Percentiles rank a stretch among this genome's conserved stretches.
phyloP scores from a whole-genome alignment of 1,284 basidiomycete genomes.

The Rhizoctonia solani region DNA sequence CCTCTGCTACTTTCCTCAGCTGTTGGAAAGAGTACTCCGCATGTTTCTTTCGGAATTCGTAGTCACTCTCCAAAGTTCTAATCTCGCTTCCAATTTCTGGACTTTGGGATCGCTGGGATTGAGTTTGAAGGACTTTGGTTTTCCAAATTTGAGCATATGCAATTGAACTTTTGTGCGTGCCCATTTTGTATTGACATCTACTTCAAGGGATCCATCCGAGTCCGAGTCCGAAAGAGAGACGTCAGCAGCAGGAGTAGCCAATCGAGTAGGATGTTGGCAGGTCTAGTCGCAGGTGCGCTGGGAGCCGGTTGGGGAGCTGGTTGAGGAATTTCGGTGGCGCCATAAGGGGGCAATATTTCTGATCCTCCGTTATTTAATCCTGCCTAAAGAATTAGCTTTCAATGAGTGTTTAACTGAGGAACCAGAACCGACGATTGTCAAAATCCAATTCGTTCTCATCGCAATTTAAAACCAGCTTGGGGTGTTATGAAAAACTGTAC shows the following conservation, averaged over 20 bases:
- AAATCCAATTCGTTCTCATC: slow-evolving; percentile 63
- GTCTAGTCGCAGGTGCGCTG: slow-evolving; percentile 12
- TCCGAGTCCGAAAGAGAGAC: slow-evolving; percentile 10
- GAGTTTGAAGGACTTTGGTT: slow-evolving; percentile 25
- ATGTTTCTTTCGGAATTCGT: slow-evolving; percentile 25
- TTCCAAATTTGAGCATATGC: slow-evolving; percentile 26
- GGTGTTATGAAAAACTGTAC: slow-evolving; percentile 8
- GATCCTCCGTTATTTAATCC: neutral
- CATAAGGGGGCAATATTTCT: neutral
- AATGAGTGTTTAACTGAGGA: neutral
- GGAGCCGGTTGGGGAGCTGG: neutral
- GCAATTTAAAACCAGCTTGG: slow-evolving; percentile 71
- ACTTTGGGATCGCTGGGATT: slow-evolving; percentile 19
- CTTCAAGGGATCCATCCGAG: slow-evolving; percentile 44
- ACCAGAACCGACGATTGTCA: slow-evolving; percentile 44
- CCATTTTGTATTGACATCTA: slow-evolving; percentile 45
- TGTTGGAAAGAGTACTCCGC: slow-evolving; percentile 22
- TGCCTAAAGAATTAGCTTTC: neutral
- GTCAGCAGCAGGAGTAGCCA: neutral
- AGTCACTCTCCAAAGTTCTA: slow-evolving; percentile 8
- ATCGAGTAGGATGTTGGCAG: neutral
- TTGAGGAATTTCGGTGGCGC: slow-evolving; percentile 23
- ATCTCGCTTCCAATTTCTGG: slow-evolving; percentile 20
- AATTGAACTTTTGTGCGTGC: slow-evolving; percentile 16
- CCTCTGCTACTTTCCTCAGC: slow-evolving; percentile 2